phyloP scores from a whole-genome alignment of 106 monocot species.

The Dendrobium catenatum region DNA sequence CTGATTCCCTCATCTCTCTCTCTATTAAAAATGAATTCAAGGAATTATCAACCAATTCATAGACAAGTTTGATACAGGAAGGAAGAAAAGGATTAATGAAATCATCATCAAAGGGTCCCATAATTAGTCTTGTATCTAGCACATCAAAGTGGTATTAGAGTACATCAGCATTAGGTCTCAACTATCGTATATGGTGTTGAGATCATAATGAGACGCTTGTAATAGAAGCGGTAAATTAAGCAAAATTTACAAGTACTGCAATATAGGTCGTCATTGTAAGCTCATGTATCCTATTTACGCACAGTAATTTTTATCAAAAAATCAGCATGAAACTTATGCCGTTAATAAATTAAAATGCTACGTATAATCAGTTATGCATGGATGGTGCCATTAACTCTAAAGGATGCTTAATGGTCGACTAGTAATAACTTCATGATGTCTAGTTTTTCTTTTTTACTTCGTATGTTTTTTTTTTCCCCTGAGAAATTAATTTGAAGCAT shows the following conservation, averaged over 20 bases:
- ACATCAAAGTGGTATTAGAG: background rate
- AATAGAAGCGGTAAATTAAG: background rate
- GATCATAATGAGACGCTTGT: background rate
- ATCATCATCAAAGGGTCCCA: background rate
- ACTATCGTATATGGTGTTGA: background rate
- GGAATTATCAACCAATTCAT: background rate
- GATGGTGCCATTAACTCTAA: background rate
- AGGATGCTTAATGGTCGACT: background rate
- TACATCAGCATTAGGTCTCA: background rate
- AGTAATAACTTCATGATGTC: background rate
- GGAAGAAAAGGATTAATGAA: background rate
- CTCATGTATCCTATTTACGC: background rate
- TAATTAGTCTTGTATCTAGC: background rate
- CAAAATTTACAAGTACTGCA: background rate
- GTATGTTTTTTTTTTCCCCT: background rate
- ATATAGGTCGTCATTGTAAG: background rate
- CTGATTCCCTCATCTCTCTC: background rate
- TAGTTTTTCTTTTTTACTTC: background rate
- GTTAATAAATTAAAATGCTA: background rate
- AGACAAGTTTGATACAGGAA: background rate
- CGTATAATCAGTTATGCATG: background rate
- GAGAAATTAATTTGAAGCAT: background rate
- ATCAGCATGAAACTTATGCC: background rate
- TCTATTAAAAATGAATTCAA: background rate
- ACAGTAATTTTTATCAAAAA: background rate